Evolutionary conservation across 2,329 filamentous ascomycete species (phyloP).

Genomic region (Verticillium klebahnii): DNA sequence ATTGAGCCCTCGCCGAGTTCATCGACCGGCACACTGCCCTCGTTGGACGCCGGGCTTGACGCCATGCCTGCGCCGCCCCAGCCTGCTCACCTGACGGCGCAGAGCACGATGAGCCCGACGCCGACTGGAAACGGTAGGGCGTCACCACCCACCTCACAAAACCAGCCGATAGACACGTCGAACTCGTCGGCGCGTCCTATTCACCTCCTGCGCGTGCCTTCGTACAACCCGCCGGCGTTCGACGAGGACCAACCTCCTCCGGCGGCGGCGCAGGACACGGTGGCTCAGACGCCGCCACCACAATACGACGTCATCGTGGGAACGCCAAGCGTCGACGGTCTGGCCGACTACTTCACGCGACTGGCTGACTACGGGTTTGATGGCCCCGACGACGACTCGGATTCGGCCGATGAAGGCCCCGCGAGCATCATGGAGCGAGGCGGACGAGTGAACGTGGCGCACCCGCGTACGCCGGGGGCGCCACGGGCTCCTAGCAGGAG

Average conservation of each 20-base stretch:
- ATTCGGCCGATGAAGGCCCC: conserved; percentile 36
- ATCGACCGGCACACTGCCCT: conserved; percentile 43
- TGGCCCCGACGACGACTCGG: conserved; percentile 37
- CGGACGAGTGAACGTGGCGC: conserved; percentile 53
- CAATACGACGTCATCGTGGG: conserved; percentile 78
- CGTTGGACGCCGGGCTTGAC: conserved; percentile 26
- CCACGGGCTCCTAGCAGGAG: conserved; percentile 51
- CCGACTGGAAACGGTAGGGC: conserved; percentile 12
- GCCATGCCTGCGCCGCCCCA: conserved; percentile 46
- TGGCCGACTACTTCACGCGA: conserved; percentile 85
- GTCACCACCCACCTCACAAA: conserved; percentile 8
- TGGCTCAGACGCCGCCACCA: conserved; percentile 72
- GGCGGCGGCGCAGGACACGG: conserved; percentile 11
- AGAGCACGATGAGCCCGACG: conserved; percentile 5
- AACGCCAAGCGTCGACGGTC: conserved; percentile 58
- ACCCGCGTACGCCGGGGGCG: conserved; percentile 50
- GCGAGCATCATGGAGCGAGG: conserved; percentile 43
- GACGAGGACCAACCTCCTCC: conserved; percentile 70
- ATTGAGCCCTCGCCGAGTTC: conserved; percentile 61
- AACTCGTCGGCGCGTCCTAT: conserved; percentile 59
- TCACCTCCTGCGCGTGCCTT: conserved; percentile 76
- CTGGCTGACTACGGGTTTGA: conserved; percentile 65
- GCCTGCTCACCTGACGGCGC: conserved; percentile 46
- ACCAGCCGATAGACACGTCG: not conserved
- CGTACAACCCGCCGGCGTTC: conserved; percentile 84